Percentiles rank a stretch among this genome's conserved stretches.
Evolutionary conservation across 1,284 basidiomycete species (phyloP).

Genomic region (Ustilago vetiveriae): DNA sequence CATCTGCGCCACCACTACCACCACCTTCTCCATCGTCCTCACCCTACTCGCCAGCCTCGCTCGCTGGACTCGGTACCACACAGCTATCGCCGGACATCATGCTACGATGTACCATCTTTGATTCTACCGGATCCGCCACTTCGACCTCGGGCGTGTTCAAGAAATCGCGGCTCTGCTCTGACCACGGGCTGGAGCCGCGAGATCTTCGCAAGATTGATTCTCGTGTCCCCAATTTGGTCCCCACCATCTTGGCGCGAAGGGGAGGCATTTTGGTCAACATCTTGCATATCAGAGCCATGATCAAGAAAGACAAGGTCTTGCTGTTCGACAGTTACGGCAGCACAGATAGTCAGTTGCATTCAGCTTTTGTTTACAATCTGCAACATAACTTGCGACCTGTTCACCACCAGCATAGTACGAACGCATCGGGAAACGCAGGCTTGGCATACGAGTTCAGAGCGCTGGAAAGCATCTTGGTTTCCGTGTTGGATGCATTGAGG

Average conservation of each 20-base stretch:
- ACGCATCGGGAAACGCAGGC: neutral
- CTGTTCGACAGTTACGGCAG: constrained; percentile 77
- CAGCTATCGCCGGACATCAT: constrained; percentile 55
- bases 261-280: constrained; percentile 86
- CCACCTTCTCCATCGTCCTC: neutral
- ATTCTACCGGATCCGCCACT: constrained; percentile 72
- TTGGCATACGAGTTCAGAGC: constrained; percentile 64
- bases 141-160: constrained; percentile 90
- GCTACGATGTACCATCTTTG: constrained; percentile 62
- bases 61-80: constrained; percentile 38
- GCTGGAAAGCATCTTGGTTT: constrained; percentile 58
- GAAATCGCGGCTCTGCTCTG: constrained; percentile 84
- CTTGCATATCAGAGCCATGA: constrained; percentile 89
- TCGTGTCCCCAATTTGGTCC: constrained; percentile 89
- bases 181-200: constrained; percentile 89
- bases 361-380: constrained; percentile 62
- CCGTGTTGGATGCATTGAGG: constrained; percentile 57
- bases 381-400: constrained; percentile 52
- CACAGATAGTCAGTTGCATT: constrained; percentile 51
- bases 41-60: neutral
- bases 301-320: constrained; percentile 90
- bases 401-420: neutral
- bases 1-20: neutral
- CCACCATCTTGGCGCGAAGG: constrained; percentile 85
- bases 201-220: constrained; percentile 97